Base-by-base conservation (phyloP, 164 flowering plant genomes). In the Aristolochia fimbriata region DNA sequence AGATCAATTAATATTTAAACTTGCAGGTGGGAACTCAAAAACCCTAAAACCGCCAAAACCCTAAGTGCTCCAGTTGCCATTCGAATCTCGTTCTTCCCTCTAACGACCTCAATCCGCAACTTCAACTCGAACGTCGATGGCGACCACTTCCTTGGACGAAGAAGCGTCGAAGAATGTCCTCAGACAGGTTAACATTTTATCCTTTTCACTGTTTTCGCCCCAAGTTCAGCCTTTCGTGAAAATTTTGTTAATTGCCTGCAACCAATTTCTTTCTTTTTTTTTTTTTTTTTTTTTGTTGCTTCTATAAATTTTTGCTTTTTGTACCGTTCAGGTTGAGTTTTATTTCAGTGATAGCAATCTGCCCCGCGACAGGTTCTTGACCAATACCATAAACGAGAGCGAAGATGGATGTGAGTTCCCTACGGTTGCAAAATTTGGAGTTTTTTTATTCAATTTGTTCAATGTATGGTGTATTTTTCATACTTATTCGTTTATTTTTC, bases 341-440 rank as follows among this genome's bases (percentile, higher is more conserved):
- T 93, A 93, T 68, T 90, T 93, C 78, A 80, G 98, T 61, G 96
- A 93, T 57, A 90, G 96, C 69, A 93, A 93, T 77, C 84, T 93
- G 22, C 96, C 96, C 0, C 77, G 85, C 51, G 98, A 93, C 62
- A 70, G 55, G 21, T 90, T 93, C 63, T 76, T 90, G 33, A 81
- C 46, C 71, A 81, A 80, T 61, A 58, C 87, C 16, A 71, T 93
- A 56, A 65, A 59, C 11, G 87, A 83, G 54, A 81, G 81, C 62
- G 87, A 83, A 66, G 97, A 86, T 75, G 97, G 96, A 66, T 14
- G 98, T 93, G 83, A 22, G 56, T 52, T 37, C 43, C 85, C 93
- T 86, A 80, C 75, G 27, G 19, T 49, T 20, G 45, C 16, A 16
- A 22, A 27, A 3, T 17, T 56, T 56, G 58, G 41, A 14, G 51